These are phyloP conservation scores for Alternaria hordeiaustralica DNA, from an alignment of 2,329 filamentous ascomycete species.

Conservation along the genomic window DNA sequence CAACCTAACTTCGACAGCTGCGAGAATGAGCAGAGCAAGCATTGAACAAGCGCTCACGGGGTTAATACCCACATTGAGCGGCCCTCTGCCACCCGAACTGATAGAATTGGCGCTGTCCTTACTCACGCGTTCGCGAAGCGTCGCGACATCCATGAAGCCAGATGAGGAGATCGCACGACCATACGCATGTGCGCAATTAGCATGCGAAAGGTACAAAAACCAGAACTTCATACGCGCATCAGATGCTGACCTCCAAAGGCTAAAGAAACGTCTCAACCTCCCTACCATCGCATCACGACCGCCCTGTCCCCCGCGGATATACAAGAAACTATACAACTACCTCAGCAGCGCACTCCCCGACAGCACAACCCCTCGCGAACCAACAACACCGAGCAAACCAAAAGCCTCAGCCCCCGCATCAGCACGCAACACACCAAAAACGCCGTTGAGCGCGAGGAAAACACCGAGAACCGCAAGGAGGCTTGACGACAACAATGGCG, in stretches of 20 bases:
- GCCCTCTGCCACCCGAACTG: slow-evolving; percentile 41
- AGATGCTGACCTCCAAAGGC: slow-evolving; percentile 57
- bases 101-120: slow-evolving; percentile 43
- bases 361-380: slow-evolving; percentile 28
- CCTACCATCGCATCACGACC: slow-evolving; percentile 44
- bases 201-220: slow-evolving; percentile 87
- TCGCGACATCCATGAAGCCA: slow-evolving; percentile 56
- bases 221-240: no score
- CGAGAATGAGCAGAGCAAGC: slow-evolving; percentile 27
- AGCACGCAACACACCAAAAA: slow-evolving; percentile 35
- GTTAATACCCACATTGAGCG: slow-evolving; percentile 50
- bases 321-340: slow-evolving; percentile 82
- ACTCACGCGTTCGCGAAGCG: slow-evolving; percentile 45
- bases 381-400: slow-evolving; percentile 43
- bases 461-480: slow-evolving; percentile 31
- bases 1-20: not conserved
- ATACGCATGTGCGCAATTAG: slow-evolving; percentile 60
- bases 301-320: slow-evolving; percentile 58
- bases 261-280: slow-evolving; percentile 61
- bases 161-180: slow-evolving; percentile 48
- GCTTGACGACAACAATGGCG: slow-evolving; percentile 16
- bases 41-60: slow-evolving; percentile 48
- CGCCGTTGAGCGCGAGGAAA: slow-evolving; percentile 27
- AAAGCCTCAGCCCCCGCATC: slow-evolving; percentile 27
- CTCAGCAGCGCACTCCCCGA: slow-evolving; percentile 74